Evolutionary conservation across 805 yeast species (phyloP), one percentile per base, ranked within the genome.

Genomic region (Yarrowia sp.): DNA sequence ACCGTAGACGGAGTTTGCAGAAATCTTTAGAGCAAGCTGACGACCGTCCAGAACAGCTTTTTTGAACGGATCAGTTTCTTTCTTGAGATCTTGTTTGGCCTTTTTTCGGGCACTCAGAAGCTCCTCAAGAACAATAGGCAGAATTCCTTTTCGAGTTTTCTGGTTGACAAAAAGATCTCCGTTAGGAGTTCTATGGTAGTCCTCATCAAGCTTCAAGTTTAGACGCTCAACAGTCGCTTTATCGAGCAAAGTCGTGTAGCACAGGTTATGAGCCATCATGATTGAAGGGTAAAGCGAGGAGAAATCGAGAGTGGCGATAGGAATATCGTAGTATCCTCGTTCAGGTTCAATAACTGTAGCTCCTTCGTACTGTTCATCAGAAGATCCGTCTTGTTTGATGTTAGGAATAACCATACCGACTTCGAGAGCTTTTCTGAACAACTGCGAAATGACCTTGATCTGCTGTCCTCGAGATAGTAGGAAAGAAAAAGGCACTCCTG

Each of bases 1-100:
- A 55, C 99, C 99, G 75, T 95, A 95, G 5, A 95, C 99, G 1
- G 99, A 96, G 75, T 95, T 95, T 0, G 99, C 99, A 11, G 98
- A 92, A 60, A 95, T 90, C 73, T 95, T 95, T 74, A 95, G 80
- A 0, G 99, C 99, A 71, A 95, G 80, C 77, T 95, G 99, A 75
- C 99, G 84, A 81, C 99, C 99, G 74, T 95, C 96, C 57, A 96
- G 81, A 38, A 95, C 98, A 72, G 92, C 96, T 70, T 90, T 83
- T 73, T 85, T 92, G 78, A 95, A 96, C 0, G 98, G 97, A 75
- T 95, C 99, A 0, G 88, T 89, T 74, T 96, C 99, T 65, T 86
- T 89, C 74, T 90, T 92, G 74, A 95, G 80, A 72, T 93, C 98
- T 1, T 84, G 83, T 73, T 90, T 95, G 13, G 99, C 99, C 69